phyloP scores from a whole-genome alignment of 257 asterid genomes.

The Leptodermis oblonga region DNA sequence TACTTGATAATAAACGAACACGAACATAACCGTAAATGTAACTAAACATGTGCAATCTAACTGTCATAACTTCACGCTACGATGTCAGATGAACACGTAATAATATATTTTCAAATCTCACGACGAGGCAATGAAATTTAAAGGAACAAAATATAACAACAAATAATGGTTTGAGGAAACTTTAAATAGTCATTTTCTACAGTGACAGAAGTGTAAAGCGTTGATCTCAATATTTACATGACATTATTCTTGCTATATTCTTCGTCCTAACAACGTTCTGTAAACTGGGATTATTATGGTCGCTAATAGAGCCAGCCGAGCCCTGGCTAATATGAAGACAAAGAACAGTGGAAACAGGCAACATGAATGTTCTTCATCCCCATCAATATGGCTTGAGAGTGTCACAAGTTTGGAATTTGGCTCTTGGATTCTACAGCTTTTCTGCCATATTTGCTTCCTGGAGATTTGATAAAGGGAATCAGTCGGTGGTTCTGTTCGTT shows the following conservation, averaged over 20 bases:
- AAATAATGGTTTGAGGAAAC: neutral
- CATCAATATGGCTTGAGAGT: neutral
- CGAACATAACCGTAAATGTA: no score
- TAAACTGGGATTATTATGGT: neutral
- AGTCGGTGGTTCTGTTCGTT: no score
- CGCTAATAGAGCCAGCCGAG: neutral
- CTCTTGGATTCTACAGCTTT: neutral
- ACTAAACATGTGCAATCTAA: no score
- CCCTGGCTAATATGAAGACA: neutral
- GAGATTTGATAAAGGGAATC: neutral
- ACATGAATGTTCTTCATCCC: neutral
- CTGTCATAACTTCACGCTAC: no score
- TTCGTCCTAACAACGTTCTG: constrained; percentile 1
- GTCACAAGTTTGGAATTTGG: neutral
- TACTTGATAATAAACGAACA: no score
- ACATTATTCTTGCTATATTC: neutral
- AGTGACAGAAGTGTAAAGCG: neutral
- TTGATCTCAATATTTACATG: neutral
- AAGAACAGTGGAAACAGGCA: constrained; percentile 1
- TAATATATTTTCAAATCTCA: no score
- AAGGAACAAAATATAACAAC: neutral
- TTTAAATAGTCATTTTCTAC: neutral
- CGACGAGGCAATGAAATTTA: neutral
- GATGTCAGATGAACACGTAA: no score
- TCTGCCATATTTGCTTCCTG: neutral